Percentiles rank a stretch among this genome's conserved stretches.
Conservation (phyloP, 108 stramenopile genomes). For the Seminavis robusta region DNA sequence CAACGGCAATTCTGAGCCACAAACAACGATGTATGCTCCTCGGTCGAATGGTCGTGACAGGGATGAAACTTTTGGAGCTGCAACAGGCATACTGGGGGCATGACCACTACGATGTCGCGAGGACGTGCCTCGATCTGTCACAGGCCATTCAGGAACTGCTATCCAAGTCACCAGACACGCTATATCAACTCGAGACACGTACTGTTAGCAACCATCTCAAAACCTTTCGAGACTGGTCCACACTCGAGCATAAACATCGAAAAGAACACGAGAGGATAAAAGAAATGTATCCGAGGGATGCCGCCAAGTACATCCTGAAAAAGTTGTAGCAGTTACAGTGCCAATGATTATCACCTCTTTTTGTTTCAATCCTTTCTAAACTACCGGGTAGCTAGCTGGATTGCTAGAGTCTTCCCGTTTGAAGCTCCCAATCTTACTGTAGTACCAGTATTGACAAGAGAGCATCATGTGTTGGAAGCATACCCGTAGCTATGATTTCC, state of each 20-base stretch:
- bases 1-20: conserved; percentile 2
- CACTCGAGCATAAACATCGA: conserved; percentile 42
- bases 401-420: no score
- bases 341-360: no score
- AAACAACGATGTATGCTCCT: conserved; percentile 32
- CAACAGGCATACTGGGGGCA: conserved; percentile 19
- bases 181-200: conserved; percentile 32
- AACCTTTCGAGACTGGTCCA: conserved; percentile 47
- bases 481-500: no score
- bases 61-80: conserved; percentile 22
- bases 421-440: no score
- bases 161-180: conserved; percentile 42
- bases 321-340: no score
- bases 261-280: conserved; percentile 65
- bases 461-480: no score
- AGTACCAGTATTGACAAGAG: no score
- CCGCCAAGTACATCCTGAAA: conserved; percentile 22
- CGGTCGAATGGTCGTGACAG: conserved; percentile 41
- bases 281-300: conserved; percentile 60
- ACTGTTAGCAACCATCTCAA: conserved; percentile 26
- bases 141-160: conserved; percentile 54
- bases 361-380: no score
- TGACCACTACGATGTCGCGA: conserved; percentile 48
- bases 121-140: conserved; percentile 33
- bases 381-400: no score